A percentile compares a stretch with the other conserved stretches of the same genome.
phyloP scores from a whole-genome alignment of 2,329 filamentous ascomycete species.

The Fusarium domesticum region DNA sequence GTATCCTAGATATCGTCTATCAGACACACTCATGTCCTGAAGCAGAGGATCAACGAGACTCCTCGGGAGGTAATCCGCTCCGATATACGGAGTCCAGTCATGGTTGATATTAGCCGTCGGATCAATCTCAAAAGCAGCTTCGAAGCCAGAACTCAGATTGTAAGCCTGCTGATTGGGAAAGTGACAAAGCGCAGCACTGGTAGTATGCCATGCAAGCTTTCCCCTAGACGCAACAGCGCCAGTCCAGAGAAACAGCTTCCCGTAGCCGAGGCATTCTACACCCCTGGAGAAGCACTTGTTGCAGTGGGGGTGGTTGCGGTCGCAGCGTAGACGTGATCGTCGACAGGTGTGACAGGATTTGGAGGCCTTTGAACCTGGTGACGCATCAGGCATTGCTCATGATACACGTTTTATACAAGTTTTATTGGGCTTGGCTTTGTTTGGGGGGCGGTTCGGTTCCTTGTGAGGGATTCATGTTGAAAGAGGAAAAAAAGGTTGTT shows the following conservation, averaged over 20 bases:
- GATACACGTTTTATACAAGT: not conserved
- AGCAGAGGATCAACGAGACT: slow-evolving; percentile 41
- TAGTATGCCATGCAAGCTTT: slow-evolving; percentile 39
- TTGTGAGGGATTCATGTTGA: too few relatives aligned
- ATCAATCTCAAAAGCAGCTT: slow-evolving; percentile 4
- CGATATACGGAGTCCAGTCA: not conserved
- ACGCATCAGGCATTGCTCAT: not conserved
- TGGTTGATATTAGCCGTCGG: not conserved
- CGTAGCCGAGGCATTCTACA: slow-evolving; percentile 51
- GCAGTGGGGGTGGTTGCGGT: slow-evolving; percentile 48
- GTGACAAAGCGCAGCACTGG: slow-evolving; percentile 26
- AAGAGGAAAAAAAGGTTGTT: not conserved
- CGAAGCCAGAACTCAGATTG: slow-evolving; percentile 5
- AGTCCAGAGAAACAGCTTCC: slow-evolving; percentile 52
- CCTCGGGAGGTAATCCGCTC: slow-evolving; percentile 10
- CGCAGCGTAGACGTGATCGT: slow-evolving; percentile 50
- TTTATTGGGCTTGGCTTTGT: not conserved
- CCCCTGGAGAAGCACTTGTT: slow-evolving; percentile 48
- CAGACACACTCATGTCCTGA: slow-evolving; percentile 52
- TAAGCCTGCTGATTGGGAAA: slow-evolving; percentile 10
- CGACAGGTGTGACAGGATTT: slow-evolving; percentile 52
- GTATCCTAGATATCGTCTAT: slow-evolving; percentile 40
- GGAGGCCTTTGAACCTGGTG: not conserved
- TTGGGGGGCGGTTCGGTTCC: not conserved
- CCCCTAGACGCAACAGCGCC: slow-evolving; percentile 44